A percentile compares a stretch with the other conserved stretches of the same genome.
phyloP scores from a whole-genome alignment of 257 asterid genomes.

The Rehmannia glutinosa region DNA sequence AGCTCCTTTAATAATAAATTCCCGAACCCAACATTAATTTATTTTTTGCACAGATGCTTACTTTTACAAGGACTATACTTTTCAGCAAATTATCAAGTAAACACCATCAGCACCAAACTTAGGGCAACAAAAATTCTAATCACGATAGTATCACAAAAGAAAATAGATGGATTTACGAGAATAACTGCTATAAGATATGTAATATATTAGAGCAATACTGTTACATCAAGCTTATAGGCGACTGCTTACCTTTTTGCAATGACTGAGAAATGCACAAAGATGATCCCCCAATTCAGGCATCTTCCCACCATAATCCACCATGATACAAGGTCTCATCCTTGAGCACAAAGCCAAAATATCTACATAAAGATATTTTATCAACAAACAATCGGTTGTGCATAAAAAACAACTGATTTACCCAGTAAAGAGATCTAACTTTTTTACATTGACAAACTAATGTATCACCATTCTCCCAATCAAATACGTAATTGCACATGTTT shows the following conservation, averaged over 20 bases:
- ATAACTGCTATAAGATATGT: neutral
- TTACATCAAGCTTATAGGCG: neutral
- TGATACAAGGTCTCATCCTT: constrained; percentile 77
- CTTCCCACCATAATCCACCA: constrained; percentile 97
- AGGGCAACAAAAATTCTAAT: neutral
- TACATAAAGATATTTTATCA: constrained; percentile 18
- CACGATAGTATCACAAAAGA: neutral
- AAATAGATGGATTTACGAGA: neutral
- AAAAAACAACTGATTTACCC: neutral
- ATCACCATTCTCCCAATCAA: constrained; percentile 5
- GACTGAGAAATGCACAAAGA: constrained; percentile 57
- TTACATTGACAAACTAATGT: too few species aligned
- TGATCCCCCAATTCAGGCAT: constrained; percentile 83
- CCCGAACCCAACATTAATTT: too few species aligned
- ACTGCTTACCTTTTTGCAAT: constrained; percentile 48
- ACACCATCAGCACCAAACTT: neutral
- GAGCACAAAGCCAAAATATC: constrained; percentile 77
- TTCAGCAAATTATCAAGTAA: neutral
- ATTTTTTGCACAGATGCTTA: neutral
- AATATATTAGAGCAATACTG: neutral
- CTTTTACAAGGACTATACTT: neutral
- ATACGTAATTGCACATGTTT: constrained; percentile 3
- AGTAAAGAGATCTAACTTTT: neutral
- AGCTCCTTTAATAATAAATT: too few species aligned
- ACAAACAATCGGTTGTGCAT: neutral